Evolutionary conservation across 805 yeast species (phyloP).

Genomic region (Tetrapisispora iriomotensis): DNA sequence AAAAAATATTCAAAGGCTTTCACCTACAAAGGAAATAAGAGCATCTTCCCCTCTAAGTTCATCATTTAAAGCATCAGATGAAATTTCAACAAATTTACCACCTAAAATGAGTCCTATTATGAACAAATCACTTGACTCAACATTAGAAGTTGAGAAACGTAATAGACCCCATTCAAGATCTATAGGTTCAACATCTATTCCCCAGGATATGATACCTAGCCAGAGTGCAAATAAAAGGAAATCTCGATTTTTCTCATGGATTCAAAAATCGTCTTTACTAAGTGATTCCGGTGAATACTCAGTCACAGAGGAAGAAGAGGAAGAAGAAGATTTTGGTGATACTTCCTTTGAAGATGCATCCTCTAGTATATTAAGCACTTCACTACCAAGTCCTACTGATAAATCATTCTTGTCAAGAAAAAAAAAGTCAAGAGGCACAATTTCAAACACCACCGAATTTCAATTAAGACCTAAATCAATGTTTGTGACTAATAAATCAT

Average conservation of each 20-base stretch:
- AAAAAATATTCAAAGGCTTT: neutral
- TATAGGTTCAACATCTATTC: conserved; percentile 23
- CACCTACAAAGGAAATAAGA: neutral
- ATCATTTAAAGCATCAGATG: neutral
- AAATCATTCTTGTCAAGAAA: conserved; percentile 10
- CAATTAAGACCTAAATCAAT: conserved; percentile 13
- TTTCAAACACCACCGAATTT: conserved; percentile 10
- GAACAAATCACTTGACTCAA: no score
- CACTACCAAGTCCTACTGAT: conserved; percentile 8
- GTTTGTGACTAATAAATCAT: conserved; percentile 12
- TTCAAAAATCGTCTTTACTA: conserved; percentile 23
- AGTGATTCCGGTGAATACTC: conserved; percentile 25
- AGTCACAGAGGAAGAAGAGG: conserved; percentile 26
- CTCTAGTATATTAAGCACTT: neutral
- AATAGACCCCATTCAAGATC: conserved; percentile 27
- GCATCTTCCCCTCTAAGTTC: neutral
- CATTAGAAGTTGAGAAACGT: neutral
- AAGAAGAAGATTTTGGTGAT: conserved; percentile 3
- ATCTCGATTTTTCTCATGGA: conserved; percentile 24
- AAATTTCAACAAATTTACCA: neutral
- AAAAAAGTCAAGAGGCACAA: conserved; percentile 16
- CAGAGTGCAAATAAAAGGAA: conserved; percentile 16
- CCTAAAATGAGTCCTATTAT: neutral
- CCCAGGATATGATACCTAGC: conserved; percentile 25
- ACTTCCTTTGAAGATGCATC: conserved; percentile 11